phyloP scores from a whole-genome alignment of 805 yeast species.

The Candida ulmi region DNA sequence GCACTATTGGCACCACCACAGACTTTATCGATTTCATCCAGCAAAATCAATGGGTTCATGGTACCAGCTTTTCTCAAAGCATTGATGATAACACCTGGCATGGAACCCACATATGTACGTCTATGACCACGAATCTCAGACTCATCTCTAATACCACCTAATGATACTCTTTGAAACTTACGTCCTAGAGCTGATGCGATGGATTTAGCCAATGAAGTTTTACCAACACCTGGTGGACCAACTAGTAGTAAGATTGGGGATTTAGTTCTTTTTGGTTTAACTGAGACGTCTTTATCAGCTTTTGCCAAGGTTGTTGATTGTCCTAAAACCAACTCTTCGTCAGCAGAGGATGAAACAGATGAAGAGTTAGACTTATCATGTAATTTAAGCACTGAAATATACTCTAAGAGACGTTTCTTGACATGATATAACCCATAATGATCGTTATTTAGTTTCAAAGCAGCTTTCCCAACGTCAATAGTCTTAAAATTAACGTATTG shows the following conservation, averaged over 20 bases:
- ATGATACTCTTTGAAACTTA: conserved; percentile 70
- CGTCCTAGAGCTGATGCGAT: conserved; percentile 71
- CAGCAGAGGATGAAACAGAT: not conserved
- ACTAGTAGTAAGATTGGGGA: conserved; percentile 78
- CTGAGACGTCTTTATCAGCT: not conserved
- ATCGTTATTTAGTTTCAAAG: conserved; percentile 59
- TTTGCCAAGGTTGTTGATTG: conserved; percentile 3
- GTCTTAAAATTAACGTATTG: conserved; percentile 24
- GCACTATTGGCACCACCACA: conserved; percentile 43
- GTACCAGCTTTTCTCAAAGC: conserved; percentile 69
- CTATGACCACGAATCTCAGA: conserved; percentile 89
- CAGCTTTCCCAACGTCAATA: conserved; percentile 48
- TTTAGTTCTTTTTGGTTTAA: conserved; percentile 21
- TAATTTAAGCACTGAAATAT: conserved; percentile 71
- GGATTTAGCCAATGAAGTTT: conserved; percentile 80
- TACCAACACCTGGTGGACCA: conserved; percentile 95
- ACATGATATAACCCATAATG: conserved; percentile 74
- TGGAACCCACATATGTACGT: conserved; percentile 86
- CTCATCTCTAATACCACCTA: conserved; percentile 87
- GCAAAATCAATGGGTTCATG: conserved; percentile 76
- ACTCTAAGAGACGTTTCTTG: conserved; percentile 71
- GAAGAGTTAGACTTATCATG: conserved; percentile 18
- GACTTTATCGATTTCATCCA: conserved; percentile 84
- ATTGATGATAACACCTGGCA: conserved; percentile 81
- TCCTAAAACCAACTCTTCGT: conserved; percentile 18